Percentiles rank a stretch among this genome's conserved stretches.
Conservation (phyloP, 108 stramenopile genomes). For the Skeletonema potamos region DNA sequence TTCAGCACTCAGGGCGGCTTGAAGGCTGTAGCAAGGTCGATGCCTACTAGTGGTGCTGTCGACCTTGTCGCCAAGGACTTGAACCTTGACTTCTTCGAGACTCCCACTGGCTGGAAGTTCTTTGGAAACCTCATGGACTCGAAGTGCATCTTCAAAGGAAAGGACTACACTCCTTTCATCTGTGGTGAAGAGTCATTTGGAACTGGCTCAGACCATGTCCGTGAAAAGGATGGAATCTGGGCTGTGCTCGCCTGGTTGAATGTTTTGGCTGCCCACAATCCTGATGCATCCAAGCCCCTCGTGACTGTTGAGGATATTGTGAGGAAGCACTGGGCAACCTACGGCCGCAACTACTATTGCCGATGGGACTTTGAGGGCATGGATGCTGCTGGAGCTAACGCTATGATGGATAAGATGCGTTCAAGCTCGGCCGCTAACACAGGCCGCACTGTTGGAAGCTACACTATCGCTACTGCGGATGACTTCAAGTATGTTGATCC, state of each 20-base stretch:
- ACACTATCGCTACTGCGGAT: slow-evolving; percentile 88
- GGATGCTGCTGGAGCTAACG: slow-evolving; percentile 75
- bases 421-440: slow-evolving; percentile 65
- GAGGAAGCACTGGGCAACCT: slow-evolving; percentile 91
- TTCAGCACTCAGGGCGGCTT: slow-evolving; percentile 96
- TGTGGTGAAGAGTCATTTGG: slow-evolving; percentile 99
- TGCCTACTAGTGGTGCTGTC: slow-evolving; percentile 99
- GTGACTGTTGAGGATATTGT: slow-evolving; percentile 97
- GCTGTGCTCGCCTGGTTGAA: slow-evolving; percentile 98
- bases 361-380: slow-evolving; percentile 99
- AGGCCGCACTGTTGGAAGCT: slow-evolving; percentile 74
- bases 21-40: slow-evolving; percentile 97
- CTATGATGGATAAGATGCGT: slow-evolving; percentile 96
- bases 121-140: slow-evolving; percentile 99
- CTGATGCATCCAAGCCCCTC: slow-evolving; percentile 76
- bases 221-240: slow-evolving; percentile 99
- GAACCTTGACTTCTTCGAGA: slow-evolving; percentile 94
- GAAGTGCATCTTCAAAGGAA: slow-evolving; percentile 85
- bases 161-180: slow-evolving; percentile 98
- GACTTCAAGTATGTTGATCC: slow-evolving; percentile 98
- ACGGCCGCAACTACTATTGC: slow-evolving; percentile 98
- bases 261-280: slow-evolving; percentile 91
- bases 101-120: slow-evolving; percentile 99
- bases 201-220: slow-evolving; percentile 97
- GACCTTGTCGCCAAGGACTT: slow-evolving; percentile 96